Conservation (phyloP, 768 basidiomycete genomes). For the Arthromyces matolae region DNA sequence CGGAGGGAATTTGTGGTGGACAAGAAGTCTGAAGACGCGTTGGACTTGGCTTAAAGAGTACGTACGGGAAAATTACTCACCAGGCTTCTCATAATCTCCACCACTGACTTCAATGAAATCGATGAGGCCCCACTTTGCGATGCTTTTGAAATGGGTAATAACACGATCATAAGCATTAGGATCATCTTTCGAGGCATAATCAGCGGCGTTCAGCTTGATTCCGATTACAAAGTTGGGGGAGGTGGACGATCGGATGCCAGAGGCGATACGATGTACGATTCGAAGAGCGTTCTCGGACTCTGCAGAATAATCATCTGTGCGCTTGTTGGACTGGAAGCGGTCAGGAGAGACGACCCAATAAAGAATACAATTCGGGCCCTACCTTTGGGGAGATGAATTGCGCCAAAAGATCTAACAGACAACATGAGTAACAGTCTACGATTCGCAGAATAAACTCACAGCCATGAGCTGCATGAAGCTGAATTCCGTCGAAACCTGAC, state of each 20-base stretch:
- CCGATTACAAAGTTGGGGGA: slow-evolving; percentile 66
- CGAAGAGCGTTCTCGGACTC: slow-evolving; percentile 42
- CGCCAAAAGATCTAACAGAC: slow-evolving; percentile 61
- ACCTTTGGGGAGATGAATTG: slow-evolving; percentile 79
- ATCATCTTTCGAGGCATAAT: slow-evolving; percentile 47
- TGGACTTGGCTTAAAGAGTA: background rate
- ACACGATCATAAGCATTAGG: slow-evolving; percentile 37
- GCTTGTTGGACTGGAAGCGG: slow-evolving; percentile 35
- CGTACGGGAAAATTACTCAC: slow-evolving; percentile 31
- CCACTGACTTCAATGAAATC: slow-evolving; percentile 90
- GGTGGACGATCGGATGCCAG: slow-evolving; percentile 49
- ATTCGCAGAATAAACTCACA: slow-evolving; percentile 61
- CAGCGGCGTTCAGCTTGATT: slow-evolving; percentile 77
- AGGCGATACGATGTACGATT: slow-evolving; percentile 54
- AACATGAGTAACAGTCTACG: background rate
- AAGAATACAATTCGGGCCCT: background rate
- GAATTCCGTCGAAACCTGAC: slow-evolving; percentile 82
- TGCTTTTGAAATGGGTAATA: slow-evolving; percentile 54
- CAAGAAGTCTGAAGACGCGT: slow-evolving; percentile 42
- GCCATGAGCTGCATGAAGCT: slow-evolving; percentile 84
- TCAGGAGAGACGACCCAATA: background rate
- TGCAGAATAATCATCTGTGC: slow-evolving; percentile 58
- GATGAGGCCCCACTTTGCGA: slow-evolving; percentile 60
- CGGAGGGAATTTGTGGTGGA: slow-evolving; percentile 33
- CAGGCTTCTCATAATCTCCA: slow-evolving; percentile 79